Conservation (phyloP, 768 basidiomycete genomes). For the Amanita jacksonii region DNA sequence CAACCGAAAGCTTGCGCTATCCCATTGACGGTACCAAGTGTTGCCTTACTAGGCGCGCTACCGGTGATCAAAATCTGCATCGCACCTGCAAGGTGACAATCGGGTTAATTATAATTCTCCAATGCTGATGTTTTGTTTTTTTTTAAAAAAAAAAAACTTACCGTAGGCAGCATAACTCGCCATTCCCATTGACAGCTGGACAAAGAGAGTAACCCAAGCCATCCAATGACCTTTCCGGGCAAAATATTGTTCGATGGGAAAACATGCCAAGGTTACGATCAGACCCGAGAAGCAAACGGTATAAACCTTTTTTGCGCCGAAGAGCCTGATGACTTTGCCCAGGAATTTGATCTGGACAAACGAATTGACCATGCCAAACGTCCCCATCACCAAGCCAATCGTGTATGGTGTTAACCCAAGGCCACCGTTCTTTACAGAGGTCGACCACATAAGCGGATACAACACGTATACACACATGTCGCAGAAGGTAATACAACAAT, state of each 20-base stretch:
- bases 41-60: neutral
- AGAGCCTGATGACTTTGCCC: slow-evolving; percentile 31
- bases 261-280: slow-evolving; percentile 11
- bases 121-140: too few species aligned
- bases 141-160: neutral
- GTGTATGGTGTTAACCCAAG: slow-evolving; percentile 41
- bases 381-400: slow-evolving; percentile 44
- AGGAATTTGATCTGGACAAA: slow-evolving; percentile 42
- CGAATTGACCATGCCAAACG: slow-evolving; percentile 44
- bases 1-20: slow-evolving; percentile 1
- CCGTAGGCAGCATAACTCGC: neutral
- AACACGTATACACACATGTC: slow-evolving; percentile 2
- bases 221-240: slow-evolving; percentile 4
- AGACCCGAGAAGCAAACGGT: slow-evolving; percentile 20
- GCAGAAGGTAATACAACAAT: neutral
- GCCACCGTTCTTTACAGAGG: slow-evolving; percentile 44
- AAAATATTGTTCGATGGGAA: slow-evolving; percentile 8
- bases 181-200: neutral
- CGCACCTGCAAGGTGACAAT: neutral
- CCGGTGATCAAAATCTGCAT: neutral
- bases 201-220: neutral
- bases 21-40: slow-evolving; percentile 4
- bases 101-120: too few species aligned
- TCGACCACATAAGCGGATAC: slow-evolving; percentile 28
- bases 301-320: slow-evolving; percentile 36